Percentiles rank a stretch among this genome's conserved stretches.
These are phyloP conservation scores for Sideroxylon spinosum DNA, from an alignment of 179 eudicot species.

Conservation along the genomic window DNA sequence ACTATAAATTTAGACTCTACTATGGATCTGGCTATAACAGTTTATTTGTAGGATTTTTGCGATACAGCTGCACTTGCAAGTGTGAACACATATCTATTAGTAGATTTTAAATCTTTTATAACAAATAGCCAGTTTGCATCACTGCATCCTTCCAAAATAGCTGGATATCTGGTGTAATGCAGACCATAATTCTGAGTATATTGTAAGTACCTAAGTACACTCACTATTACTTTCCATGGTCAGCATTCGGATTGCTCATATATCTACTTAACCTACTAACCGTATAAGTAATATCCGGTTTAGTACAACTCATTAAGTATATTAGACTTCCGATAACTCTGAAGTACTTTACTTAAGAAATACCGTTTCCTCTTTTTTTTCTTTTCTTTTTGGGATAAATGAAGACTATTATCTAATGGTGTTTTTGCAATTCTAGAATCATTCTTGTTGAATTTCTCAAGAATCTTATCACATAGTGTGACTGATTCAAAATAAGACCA, in stretches of 20 bases:
- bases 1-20: conserved; percentile 1
- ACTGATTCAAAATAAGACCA: too few relatives aligned
- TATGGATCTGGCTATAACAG: background rate
- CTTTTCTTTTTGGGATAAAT: background rate
- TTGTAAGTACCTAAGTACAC: conserved; percentile 13
- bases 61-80: background rate
- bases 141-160: conserved; percentile 18
- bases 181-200: conserved; percentile 14
- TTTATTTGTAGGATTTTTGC: background rate
- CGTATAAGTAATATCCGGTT: background rate
- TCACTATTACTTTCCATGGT: conserved; percentile 14
- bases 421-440: background rate
- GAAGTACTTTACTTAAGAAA: background rate
- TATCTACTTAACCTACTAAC: background rate
- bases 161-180: conserved; percentile 16
- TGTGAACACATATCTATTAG: conserved; percentile 24
- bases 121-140: conserved; percentile 30
- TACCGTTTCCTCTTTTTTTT: background rate
- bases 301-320: conserved; percentile 12
- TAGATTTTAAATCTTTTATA: conserved; percentile 17
- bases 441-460: too few relatives aligned
- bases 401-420: too few relatives aligned
- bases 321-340: background rate
- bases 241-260: conserved; percentile 9
- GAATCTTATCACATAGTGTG: too few relatives aligned